These are phyloP conservation scores for Ganoderma resinaceum DNA, from an alignment of 1,284 basidiomycete species.

Conservation along the genomic window DNA sequence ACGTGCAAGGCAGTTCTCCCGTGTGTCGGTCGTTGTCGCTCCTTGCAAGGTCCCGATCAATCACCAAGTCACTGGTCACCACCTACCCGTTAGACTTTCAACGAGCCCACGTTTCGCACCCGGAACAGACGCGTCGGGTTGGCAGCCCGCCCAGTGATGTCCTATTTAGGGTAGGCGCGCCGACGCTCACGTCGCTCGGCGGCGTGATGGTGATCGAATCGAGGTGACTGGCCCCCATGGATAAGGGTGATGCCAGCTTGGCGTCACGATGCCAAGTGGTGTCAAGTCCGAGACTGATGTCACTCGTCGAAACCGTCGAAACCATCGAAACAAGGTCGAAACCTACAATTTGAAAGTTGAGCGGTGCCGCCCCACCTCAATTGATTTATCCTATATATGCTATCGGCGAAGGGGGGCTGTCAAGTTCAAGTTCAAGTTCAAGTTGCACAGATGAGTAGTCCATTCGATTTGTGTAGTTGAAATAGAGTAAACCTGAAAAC, in stretches of 20 bases:
- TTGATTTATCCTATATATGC: not conserved
- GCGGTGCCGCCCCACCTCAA: not conserved
- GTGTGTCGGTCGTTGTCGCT: not conserved
- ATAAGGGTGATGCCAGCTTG: not conserved
- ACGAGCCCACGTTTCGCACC: not conserved
- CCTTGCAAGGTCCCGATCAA: not conserved
- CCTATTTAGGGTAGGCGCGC: constrained; percentile 5
- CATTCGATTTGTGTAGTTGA: not conserved
- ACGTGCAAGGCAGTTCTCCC: not conserved
- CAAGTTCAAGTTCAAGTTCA: not conserved
- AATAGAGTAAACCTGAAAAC: not conserved
- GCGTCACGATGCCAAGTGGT: not conserved
- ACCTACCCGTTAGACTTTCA: not conserved
- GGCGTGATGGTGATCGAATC: not conserved
- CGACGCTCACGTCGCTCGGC: constrained; percentile 1
- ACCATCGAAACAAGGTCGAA: not conserved
- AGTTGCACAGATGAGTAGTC: not conserved
- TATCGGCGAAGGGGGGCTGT: not conserved
- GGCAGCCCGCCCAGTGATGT: not conserved
- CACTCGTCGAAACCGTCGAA: not conserved
- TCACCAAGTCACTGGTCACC: not conserved
- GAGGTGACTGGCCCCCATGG: not conserved
- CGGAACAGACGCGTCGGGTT: not conserved
- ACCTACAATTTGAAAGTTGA: not conserved
- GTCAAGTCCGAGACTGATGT: not conserved